Evolutionary conservation across 176 grass and related monocot genomes (phyloP).

Genomic region (Hyparrhenia diplandra): DNA sequence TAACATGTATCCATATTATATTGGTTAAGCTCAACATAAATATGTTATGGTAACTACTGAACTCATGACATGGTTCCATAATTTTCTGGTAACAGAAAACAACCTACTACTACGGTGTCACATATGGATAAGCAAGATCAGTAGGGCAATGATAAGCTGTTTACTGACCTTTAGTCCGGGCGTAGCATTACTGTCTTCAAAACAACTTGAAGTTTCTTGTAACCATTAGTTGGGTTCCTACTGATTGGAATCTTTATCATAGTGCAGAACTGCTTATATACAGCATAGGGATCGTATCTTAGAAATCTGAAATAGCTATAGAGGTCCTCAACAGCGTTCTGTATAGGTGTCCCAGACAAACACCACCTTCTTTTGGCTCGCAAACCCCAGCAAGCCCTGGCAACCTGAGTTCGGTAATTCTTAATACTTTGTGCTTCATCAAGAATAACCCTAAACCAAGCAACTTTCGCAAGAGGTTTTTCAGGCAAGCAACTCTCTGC

Average conservation of each 20-base stretch:
- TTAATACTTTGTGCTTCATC: slow-evolving; percentile 99
- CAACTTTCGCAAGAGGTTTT: slow-evolving; percentile 86
- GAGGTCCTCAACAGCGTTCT: slow-evolving; percentile 96
- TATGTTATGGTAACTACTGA: neutral
- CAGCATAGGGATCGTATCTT: slow-evolving; percentile 80
- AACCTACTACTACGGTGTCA: neutral
- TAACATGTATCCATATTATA: neutral
- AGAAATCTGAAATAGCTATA: slow-evolving; percentile 98
- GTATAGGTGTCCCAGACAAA: slow-evolving; percentile 98
- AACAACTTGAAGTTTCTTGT: slow-evolving; percentile 93
- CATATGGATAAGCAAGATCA: neutral
- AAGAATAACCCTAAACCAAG: slow-evolving; percentile 96
- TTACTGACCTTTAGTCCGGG: slow-evolving; percentile 88
- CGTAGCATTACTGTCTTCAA: slow-evolving; percentile 96
- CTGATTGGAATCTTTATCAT: slow-evolving; percentile 89
- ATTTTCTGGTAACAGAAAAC: neutral
- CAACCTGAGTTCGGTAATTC: slow-evolving; percentile 93
- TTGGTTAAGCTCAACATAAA: neutral
- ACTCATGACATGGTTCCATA: neutral
- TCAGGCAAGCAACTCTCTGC: slow-evolving; percentile 51
- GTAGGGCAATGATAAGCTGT: neutral
- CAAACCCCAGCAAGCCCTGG: slow-evolving; percentile 94
- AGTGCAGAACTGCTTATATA: slow-evolving; percentile 71
- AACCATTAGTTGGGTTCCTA: slow-evolving; percentile 68
- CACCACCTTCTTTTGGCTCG: slow-evolving; percentile 99